A percentile compares a stretch with the other conserved stretches of the same genome.
phyloP scores from a whole-genome alignment of 257 asterid genomes.

The Ligustrum vulgare region DNA sequence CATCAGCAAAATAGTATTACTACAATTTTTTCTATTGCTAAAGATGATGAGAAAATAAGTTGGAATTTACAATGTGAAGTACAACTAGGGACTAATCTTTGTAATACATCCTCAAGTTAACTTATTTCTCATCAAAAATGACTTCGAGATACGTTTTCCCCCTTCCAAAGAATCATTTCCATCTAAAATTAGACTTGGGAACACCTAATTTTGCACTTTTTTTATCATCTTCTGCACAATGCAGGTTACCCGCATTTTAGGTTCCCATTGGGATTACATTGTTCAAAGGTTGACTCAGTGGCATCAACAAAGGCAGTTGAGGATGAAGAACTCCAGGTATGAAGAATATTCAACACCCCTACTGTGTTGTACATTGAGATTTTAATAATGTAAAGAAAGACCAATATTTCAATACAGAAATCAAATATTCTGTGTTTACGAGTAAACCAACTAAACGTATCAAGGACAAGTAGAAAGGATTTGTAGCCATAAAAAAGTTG shows the following conservation, averaged over 20 bases:
- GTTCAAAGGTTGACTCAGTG: neutral
- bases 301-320: neutral
- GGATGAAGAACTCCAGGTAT: slow-evolving; percentile 5
- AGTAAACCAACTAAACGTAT: no score
- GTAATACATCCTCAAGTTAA: neutral
- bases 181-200: no score
- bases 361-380: neutral
- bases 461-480: no score
- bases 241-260: neutral
- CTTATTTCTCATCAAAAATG: neutral
- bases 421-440: no score
- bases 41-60: slow-evolving; percentile 10
- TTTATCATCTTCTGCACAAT: neutral
- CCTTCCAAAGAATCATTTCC: no score
- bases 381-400: neutral
- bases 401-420: no score
- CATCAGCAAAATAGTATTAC: slow-evolving; percentile 3
- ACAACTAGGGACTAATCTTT: neutral
- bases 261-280: neutral
- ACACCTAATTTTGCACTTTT: slow-evolving; percentile 2
- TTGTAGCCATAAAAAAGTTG: neutral
- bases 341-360: neutral
- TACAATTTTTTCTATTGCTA: neutral
- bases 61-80: neutral
- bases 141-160: no score